Conservation (phyloP, 2,329 filamentous ascomycete genomes). For the Samsoniella hepiali region DNA sequence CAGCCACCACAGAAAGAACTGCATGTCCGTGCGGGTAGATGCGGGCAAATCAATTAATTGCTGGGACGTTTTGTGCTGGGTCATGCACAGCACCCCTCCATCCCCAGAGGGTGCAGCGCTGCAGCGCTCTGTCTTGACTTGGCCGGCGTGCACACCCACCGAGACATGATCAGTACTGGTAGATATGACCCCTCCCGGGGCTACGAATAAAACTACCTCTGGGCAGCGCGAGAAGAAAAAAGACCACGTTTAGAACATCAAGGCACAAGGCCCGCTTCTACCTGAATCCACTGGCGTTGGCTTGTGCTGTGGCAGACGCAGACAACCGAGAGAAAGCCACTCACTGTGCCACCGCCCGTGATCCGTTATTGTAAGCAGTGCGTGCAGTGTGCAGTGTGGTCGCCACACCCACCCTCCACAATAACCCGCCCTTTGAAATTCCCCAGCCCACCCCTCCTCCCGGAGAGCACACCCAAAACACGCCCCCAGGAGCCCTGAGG, state of each 20-base stretch:
- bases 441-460: neutral
- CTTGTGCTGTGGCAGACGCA: too few relatives aligned
- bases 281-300: neutral
- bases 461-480: neutral
- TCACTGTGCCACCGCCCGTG: too few relatives aligned
- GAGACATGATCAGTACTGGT: too few relatives aligned
- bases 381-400: neutral
- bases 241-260: neutral
- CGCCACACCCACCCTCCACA: slow-evolving; percentile 6
- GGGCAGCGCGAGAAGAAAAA: neutral
- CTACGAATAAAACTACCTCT: neutral
- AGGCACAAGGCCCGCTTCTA: neutral
- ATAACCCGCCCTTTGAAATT: neutral
- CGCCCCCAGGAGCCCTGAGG: neutral
- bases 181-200: neutral
- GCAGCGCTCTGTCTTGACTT: neutral
- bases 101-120: neutral
- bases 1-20: neutral
- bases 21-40: neutral
- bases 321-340: too few relatives aligned
- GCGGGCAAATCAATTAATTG: neutral
- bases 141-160: neutral
- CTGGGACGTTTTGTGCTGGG: too few relatives aligned
- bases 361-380: too few relatives aligned
- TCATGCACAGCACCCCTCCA: neutral